These are phyloP conservation scores for Colletotrichum sp. DNA, from an alignment of 2,329 filamentous ascomycete genomes.

Conservation along the genomic window DNA sequence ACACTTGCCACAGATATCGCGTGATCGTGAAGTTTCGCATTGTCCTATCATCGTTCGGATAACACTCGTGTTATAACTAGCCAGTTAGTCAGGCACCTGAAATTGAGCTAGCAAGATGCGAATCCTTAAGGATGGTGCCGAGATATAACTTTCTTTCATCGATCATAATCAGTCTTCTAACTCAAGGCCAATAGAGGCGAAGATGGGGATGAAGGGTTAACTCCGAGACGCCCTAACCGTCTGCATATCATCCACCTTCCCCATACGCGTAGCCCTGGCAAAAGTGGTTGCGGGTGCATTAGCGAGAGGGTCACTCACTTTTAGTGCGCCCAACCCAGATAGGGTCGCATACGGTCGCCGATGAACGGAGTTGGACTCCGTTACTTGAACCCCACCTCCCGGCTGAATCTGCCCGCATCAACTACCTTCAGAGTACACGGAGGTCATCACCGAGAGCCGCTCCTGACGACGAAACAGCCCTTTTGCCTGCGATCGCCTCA, in stretches of 20 bases:
- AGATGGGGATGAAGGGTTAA: neutral
- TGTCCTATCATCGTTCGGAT: neutral
- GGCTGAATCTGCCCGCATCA: neutral
- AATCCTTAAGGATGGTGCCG: neutral
- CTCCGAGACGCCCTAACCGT: slow-evolving; percentile 2
- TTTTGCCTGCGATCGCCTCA: neutral
- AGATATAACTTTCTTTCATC: neutral
- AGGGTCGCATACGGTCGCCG: neutral
- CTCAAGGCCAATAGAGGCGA: neutral
- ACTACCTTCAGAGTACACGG: neutral
- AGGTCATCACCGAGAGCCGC: neutral
- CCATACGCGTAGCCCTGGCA: neutral
- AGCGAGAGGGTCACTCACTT: neutral
- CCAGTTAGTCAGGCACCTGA: neutral
- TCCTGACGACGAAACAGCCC: neutral
- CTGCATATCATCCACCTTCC: neutral
- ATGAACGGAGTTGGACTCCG: slow-evolving; percentile 4
- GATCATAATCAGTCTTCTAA: neutral
- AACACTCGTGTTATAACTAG: neutral
- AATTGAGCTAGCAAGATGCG: neutral
- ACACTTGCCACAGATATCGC: neutral
- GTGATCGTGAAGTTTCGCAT: neutral
- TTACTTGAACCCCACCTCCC: neutral
- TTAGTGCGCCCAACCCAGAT: neutral
- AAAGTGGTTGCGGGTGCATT: neutral